Percentiles rank a stretch among this genome's conserved stretches.
Evolutionary conservation across 1,284 basidiomycete genomes (phyloP).

Genomic region (Cutaneotrichosporon cyanovorans): DNA sequence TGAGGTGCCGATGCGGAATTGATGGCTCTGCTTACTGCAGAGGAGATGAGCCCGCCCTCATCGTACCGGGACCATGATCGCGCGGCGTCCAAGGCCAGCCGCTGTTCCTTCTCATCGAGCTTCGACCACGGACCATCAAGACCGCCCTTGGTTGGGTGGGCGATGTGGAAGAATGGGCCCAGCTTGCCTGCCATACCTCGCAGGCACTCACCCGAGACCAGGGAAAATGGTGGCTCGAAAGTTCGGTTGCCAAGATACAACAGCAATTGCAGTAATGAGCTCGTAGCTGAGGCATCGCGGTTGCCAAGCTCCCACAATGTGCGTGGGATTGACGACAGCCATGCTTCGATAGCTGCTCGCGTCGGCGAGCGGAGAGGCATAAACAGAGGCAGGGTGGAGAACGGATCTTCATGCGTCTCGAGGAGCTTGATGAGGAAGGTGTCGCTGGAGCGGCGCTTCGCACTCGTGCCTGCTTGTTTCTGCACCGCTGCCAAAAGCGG

Average conservation of each 20-base stretch:
- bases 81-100: conserved; percentile 52
- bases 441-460: conserved; percentile 39
- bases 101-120: conserved; percentile 48
- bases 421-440: conserved; percentile 64
- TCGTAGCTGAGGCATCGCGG: conserved; percentile 53
- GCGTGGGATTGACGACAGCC: conserved; percentile 62
- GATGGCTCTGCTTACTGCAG: conserved; percentile 8
- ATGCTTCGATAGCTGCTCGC: conserved; percentile 18
- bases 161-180: conserved; percentile 66
- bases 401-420: conserved; percentile 51
- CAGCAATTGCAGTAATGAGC: conserved; percentile 48
- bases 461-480: conserved; percentile 44
- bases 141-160: conserved; percentile 60
- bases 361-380: conserved; percentile 23
- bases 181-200: conserved; percentile 46
- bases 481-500: conserved; percentile 30
- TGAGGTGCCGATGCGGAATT: not conserved
- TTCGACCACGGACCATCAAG: conserved; percentile 66
- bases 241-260: conserved; percentile 25
- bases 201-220: conserved; percentile 48
- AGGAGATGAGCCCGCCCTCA: conserved; percentile 9
- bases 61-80: conserved; percentile 29
- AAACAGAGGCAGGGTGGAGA: conserved; percentile 37
- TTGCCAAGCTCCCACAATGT: conserved; percentile 72
- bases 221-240: conserved; percentile 42